Evolutionary conservation across 2,329 filamentous ascomycete species (phyloP).

Genomic region (Nigrospora oryzae): DNA sequence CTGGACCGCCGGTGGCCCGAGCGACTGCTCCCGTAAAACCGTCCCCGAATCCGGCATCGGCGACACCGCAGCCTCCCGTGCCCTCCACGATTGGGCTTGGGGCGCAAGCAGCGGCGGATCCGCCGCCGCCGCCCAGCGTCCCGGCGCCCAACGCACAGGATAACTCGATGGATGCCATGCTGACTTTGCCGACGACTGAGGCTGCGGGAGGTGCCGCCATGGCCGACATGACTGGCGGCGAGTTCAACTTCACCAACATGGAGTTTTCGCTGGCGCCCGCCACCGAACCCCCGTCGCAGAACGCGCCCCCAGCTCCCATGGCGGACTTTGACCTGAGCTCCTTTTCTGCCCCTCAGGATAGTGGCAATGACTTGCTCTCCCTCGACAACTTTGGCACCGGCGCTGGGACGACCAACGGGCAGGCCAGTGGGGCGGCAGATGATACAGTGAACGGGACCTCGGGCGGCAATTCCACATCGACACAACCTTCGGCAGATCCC

Average conservation of each 20-base stretch:
- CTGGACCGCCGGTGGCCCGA: conserved; percentile 3
- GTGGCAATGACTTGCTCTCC: conserved; percentile 12
- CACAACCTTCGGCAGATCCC: no score
- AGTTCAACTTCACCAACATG: conserved; percentile 47
- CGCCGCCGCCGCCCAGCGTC: conserved; percentile 11
- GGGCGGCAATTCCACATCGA: no score
- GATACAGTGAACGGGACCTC: no score
- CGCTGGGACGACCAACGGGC: not conserved
- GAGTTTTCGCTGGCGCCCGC: conserved; percentile 43
- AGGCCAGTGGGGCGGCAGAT: no score
- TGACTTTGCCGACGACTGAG: conserved; percentile 6
- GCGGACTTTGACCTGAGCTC: conserved; percentile 36
- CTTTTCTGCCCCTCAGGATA: conserved; percentile 24
- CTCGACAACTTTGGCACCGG: conserved; percentile 6
- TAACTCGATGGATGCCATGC: conserved; percentile 10
- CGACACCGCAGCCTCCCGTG: conserved; percentile 11
- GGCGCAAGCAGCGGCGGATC: conserved; percentile 11
- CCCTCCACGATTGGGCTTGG: conserved; percentile 2
- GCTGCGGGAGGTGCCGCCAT: conserved; percentile 7
- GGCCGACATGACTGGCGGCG: conserved; percentile 18
- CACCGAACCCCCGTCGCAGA: conserved; percentile 17
- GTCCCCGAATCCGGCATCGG: conserved; percentile 17
- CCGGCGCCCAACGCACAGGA: conserved; percentile 9
- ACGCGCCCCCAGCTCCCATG: conserved; percentile 22
- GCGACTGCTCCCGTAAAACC: conserved; percentile 13